Conservation (phyloP, 768 basidiomycete species). For the Cyclocybe cylindracea region DNA sequence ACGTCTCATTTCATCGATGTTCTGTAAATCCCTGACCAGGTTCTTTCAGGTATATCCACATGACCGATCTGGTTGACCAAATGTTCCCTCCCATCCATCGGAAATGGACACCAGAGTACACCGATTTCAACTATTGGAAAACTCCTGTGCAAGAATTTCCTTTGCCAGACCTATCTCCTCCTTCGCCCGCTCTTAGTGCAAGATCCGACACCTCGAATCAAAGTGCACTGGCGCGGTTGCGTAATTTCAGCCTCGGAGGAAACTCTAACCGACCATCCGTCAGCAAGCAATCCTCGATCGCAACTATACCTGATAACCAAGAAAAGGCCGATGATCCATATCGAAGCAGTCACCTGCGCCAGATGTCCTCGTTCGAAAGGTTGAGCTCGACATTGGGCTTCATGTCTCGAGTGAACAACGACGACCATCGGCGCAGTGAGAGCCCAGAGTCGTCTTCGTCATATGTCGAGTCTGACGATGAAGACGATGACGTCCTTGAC, state of each 20-base stretch:
- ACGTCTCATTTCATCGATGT: conserved; percentile 26
- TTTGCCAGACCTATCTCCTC: conserved; percentile 80
- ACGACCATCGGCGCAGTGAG: conserved; percentile 40
- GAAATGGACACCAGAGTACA: conserved; percentile 87
- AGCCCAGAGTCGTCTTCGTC: conserved; percentile 61
- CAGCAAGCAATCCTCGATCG: conserved; percentile 4
- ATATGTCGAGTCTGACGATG: conserved; percentile 55
- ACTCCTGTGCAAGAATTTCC: conserved; percentile 73
- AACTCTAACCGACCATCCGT: conserved; percentile 12
- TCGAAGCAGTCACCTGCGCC: conserved; percentile 51
- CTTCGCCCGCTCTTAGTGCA: conserved; percentile 92
- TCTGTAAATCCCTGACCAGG: not conserved
- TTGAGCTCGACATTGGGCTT: conserved; percentile 62
- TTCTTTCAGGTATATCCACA: conserved; percentile 78
- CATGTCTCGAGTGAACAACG: conserved; percentile 31
- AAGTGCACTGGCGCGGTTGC: conserved; percentile 69
- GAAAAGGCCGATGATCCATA: conserved; percentile 16
- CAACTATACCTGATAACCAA: conserved; percentile 1
- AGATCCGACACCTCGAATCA: conserved; percentile 84
- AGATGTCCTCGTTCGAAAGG: conserved; percentile 79
- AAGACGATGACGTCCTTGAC: conserved; percentile 45
- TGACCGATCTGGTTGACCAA: conserved; percentile 99
- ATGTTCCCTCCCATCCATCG: conserved; percentile 97
- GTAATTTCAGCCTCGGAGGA: conserved; percentile 78
- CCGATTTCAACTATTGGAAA: conserved; percentile 98